Evolutionary conservation across 148 eudicot species (phyloP), one percentile per base, ranked within the genome.

Genomic region (Chenopodium album): DNA sequence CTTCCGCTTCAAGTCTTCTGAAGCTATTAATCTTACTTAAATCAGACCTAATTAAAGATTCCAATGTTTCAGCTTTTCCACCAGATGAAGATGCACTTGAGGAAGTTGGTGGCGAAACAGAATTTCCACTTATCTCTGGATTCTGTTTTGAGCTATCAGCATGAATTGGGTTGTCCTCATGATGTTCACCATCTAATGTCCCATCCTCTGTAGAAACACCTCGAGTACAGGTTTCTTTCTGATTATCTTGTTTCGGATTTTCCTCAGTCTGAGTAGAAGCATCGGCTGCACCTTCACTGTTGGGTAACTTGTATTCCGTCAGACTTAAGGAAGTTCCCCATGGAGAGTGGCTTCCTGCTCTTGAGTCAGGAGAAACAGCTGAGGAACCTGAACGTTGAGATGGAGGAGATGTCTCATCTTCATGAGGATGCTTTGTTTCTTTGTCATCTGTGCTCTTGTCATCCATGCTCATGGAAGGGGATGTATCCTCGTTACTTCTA

Each of bases 191-290:
- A 72, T 88, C 95, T 76, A 82, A 50, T 48, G 88, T 74, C 26
- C 84, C 89, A 62, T 93, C 98, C 78, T 95, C 97, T 20, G 97
- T 95, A 68, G 97, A 92, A 80, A 95, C 94, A 77, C 99, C 98
- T 31, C 89, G 89, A 32, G 90, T 92, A 83, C 94, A 89, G 70
- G 91, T 92, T 78, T 90, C 90, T 75, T 85, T 88, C 73, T 84
- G 76, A 56, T 81, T 81, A 74, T 63, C 70, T 85, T 85, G 86
- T 73, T 73, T 85, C 48, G 78, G 56, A 74, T 75, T 88, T 76
- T 94, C 97, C 73, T 95, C 97, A 0, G 97, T 95, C 82, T 95
- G 99, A 83, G 98, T 94, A 66, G 99, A 88, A 71, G 99, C 99
- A 87, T 95, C 94, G 54, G 94, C 89, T 54, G 90, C 88, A 82